Base-by-base conservation (phyloP, 495 filamentous ascomycete species). In the Recurvomyces mirabilis region DNA sequence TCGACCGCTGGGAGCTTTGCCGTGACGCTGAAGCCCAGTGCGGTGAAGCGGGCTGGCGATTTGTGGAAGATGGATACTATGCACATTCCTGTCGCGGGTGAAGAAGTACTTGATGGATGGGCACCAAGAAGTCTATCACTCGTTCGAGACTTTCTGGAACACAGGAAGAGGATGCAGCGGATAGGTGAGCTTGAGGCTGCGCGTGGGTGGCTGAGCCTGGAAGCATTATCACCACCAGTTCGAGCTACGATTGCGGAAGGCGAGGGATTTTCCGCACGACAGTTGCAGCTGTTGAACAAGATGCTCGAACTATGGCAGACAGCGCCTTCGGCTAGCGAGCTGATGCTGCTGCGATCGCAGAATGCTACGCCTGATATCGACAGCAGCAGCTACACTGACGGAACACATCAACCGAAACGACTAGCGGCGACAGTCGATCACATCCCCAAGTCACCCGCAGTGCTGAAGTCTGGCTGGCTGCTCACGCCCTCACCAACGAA, bases 51-150 rank as follows among this genome's bases (percentile, higher is more conserved):
- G 21, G 91, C 84, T 0, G 84, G 84, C 6, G 91, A 98, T 55
- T 70, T 98, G 3, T 98, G 91, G 91, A 75, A 91, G 38, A 93
- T 98, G 87, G 89, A 87, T 60, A 95, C 86, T 2, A 78, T 85
- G 36, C 78, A 89, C 50, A 83, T 89, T 57, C 95, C 93, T 54
- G 82, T 96, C 51, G 93, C 93, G 59, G 91, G 91, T 23, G 89
- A 96, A 62, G 91, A 98, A 60, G 69, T 75, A 15, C 69, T 98
- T 12, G 74, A 65, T 4, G 73, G 77, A 18, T 98, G 91, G 91
- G 77, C 79, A 22, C 91, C 91, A 9, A 75, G 93, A 20, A 86
- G 89, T 41, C 80, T 94, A 6, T 89, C 83, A 13, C 72, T 98
- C 4, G 77, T 98, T 18, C 73, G 72, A 18, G 91, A 96, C 55